phyloP scores from a whole-genome alignment of 2,329 filamentous ascomycete genomes.

The Aspergillus piperis region DNA sequence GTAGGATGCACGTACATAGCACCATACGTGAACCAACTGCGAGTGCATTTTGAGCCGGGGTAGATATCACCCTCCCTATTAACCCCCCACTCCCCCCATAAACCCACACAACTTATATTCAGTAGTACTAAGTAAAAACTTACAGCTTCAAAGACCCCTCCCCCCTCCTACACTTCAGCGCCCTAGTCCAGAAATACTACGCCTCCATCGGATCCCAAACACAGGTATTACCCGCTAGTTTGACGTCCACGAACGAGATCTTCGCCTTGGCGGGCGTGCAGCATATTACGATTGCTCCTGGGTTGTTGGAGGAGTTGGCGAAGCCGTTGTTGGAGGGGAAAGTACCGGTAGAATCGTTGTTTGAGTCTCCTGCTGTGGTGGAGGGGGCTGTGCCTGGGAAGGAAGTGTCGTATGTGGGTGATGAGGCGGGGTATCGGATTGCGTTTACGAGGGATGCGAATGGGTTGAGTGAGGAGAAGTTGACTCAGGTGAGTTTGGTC shows the following conservation, averaged over 20 bases:
- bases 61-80: conserved; percentile 9
- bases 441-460: conserved; percentile 51
- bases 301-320: conserved; percentile 52
- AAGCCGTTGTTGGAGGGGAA: conserved; percentile 35
- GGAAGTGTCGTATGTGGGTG: conserved; percentile 34
- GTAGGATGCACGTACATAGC: conserved; percentile 63
- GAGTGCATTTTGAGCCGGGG: conserved; percentile 59
- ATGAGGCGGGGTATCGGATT: conserved; percentile 54
- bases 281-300: conserved; percentile 61
- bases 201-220: conserved; percentile 45
- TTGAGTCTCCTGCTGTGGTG: conserved; percentile 15
- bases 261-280: conserved; percentile 59
- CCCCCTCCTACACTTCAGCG: conserved; percentile 51
- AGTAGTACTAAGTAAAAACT: too few species aligned
- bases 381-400: conserved; percentile 10
- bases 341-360: conserved; percentile 34
- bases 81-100: not conserved
- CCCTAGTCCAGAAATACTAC: conserved; percentile 57
- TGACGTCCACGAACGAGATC: conserved; percentile 61
- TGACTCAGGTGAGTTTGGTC: conserved; percentile 40
- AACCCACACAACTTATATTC: not conserved
- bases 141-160: conserved; percentile 27
- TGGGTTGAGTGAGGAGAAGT: conserved; percentile 51
- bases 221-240: conserved; percentile 57
- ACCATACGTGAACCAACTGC: conserved; percentile 65